A percentile compares a stretch with the other conserved stretches of the same genome.
Conservation (phyloP, 495 filamentous ascomycete species). For the Astrocystis sublimbata region DNA sequence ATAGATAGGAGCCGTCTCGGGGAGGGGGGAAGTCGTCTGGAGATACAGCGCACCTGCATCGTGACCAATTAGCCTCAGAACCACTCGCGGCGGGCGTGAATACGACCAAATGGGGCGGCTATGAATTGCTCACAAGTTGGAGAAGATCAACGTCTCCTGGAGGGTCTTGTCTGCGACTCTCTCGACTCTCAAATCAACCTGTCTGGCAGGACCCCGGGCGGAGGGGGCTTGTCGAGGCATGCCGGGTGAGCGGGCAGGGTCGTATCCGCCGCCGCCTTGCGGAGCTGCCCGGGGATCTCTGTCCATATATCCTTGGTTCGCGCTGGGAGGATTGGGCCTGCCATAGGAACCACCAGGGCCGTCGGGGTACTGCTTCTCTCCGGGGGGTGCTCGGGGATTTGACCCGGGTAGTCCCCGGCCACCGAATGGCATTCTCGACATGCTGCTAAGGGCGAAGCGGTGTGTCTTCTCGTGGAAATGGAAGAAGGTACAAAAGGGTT, state of each 20-base stretch:
- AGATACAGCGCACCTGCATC: slow-evolving; percentile 40
- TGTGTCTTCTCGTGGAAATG: background rate
- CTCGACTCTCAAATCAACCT: slow-evolving; percentile 14
- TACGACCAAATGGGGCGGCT: background rate
- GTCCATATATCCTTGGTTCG: slow-evolving; percentile 16
- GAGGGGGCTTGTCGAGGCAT: slow-evolving; percentile 2
- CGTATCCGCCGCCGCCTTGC: slow-evolving; percentile 13
- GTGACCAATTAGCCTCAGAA: background rate
- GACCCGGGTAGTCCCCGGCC: slow-evolving; percentile 13
- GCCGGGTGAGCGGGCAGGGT: slow-evolving; percentile 4
- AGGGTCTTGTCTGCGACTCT: slow-evolving; percentile 13
- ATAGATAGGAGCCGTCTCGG: slow-evolving; percentile 40
- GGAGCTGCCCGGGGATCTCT: slow-evolving; percentile 13
- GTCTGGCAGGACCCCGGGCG: slow-evolving; percentile 10
- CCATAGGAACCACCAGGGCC: slow-evolving; percentile 5
- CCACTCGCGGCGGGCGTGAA: background rate
- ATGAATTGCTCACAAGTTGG: slow-evolving; percentile 17
- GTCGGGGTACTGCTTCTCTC: slow-evolving; percentile 13
- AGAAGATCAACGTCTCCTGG: slow-evolving; percentile 13
- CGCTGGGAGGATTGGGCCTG: slow-evolving; percentile 2
- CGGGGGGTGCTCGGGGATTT: slow-evolving; percentile 9
- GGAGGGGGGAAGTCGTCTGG: slow-evolving; percentile 44
- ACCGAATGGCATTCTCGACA: slow-evolving; percentile 20
- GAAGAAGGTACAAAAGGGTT: no score
- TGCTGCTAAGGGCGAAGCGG: background rate